phyloP scores from a whole-genome alignment of 2,329 filamentous ascomycete species.

The Ophiostoma sp. region DNA sequence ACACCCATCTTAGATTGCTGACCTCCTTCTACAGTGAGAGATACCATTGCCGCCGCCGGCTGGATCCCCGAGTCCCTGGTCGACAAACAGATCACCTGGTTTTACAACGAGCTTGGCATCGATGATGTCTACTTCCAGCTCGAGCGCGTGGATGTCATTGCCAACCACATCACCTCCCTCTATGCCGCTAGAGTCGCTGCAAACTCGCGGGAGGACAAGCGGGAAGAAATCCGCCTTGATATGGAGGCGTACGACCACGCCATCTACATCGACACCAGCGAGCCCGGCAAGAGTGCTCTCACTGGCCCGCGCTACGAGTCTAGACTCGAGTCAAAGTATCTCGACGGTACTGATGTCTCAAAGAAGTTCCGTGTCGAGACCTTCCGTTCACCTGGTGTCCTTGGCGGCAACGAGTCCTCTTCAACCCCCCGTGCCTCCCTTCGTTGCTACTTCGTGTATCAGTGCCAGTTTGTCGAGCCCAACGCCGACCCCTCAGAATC shows the following conservation, averaged over 20 bases:
- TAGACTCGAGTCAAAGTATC: conserved; percentile 89
- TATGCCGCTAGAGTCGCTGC: conserved; percentile 96
- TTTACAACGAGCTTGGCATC: conserved; percentile 92
- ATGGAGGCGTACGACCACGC: conserved; percentile 94
- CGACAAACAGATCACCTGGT: conserved; percentile 85
- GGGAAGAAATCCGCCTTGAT: conserved; percentile 87
- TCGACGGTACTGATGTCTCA: conserved; percentile 68
- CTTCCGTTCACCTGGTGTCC: conserved; percentile 67
- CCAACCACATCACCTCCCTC: conserved; percentile 89
- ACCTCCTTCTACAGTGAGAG: conserved; percentile 58
- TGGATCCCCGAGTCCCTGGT: conserved; percentile 83
- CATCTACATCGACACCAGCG: conserved; percentile 97
- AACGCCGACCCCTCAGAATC: conserved; percentile 74
- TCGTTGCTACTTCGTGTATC: conserved; percentile 98
- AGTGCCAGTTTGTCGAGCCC: conserved; percentile 80
- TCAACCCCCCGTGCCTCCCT: conserved; percentile 69
- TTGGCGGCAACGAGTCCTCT: conserved; percentile 61
- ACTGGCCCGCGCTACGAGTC: conserved; percentile 88
- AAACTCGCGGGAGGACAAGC: conserved; percentile 86
- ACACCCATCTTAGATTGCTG: not conserved
- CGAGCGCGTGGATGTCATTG: conserved; percentile 78
- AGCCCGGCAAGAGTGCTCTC: conserved; percentile 71
- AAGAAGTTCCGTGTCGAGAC: conserved; percentile 85
- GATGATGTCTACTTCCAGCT: conserved; percentile 98
- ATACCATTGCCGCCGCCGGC: conserved; percentile 67